phyloP scores from a whole-genome alignment of 805 yeast species.

The Candida maltosa region DNA sequence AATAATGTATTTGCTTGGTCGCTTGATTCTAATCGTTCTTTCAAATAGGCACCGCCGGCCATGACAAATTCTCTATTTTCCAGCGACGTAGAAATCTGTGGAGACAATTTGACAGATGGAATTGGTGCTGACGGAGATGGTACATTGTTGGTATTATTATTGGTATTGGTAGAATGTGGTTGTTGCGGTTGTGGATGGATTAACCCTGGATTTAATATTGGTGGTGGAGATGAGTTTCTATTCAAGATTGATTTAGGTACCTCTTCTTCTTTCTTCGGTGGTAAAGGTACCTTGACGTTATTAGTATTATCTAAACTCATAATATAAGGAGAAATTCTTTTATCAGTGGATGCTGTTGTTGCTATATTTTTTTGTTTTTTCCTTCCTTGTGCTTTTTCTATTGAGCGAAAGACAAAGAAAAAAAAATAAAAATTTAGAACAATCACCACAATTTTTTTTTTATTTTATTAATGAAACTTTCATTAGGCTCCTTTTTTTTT shows the following conservation, averaged over 20 bases:
- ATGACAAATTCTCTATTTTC: constrained; percentile 23
- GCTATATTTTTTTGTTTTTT: too few species aligned
- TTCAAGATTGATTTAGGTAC: constrained; percentile 53
- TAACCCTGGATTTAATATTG: constrained; percentile 44
- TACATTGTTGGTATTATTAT: background rate
- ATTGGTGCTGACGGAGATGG: background rate
- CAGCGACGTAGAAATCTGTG: background rate
- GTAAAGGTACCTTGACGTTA: constrained; percentile 4
- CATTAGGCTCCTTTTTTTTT: too few species aligned
- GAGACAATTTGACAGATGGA: background rate
- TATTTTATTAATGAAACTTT: too few species aligned
- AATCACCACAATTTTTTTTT: too few species aligned
- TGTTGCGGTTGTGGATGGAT: too few species aligned
- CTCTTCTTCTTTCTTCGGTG: constrained; percentile 10
- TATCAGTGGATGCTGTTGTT: too few species aligned
- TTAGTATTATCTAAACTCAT: too few species aligned
- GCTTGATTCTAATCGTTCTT: constrained; percentile 12
- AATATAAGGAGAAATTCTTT: too few species aligned
- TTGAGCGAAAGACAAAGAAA: too few species aligned
- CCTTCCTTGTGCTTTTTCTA: too few species aligned
- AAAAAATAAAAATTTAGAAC: too few species aligned
- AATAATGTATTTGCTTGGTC: background rate
- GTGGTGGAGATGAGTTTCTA: constrained; percentile 73
- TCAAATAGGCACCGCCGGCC: constrained; percentile 46
- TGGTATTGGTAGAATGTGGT: background rate